phyloP scores from a whole-genome alignment of 495 filamentous ascomycete genomes.

The Xylaria sp. region DNA sequence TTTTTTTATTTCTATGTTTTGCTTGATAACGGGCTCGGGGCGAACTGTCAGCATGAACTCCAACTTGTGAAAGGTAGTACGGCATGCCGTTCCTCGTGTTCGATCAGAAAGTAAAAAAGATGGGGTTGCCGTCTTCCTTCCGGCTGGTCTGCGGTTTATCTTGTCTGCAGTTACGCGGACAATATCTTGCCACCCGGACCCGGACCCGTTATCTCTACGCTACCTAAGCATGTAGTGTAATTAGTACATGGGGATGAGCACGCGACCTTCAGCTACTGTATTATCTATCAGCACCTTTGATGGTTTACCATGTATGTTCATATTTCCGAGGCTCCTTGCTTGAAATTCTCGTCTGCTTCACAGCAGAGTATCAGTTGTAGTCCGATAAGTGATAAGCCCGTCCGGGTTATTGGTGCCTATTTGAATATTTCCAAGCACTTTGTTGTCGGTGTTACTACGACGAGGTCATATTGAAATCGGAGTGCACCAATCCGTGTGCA shows the following conservation, averaged over 20 bases:
- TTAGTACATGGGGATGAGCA: neutral
- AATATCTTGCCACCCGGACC: too few relatives aligned
- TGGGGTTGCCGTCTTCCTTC: neutral
- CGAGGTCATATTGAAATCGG: neutral
- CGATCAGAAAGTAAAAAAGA: neutral
- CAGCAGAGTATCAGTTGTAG: neutral
- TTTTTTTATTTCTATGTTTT: too few relatives aligned
- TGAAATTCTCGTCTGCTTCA: neutral
- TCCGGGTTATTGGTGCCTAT: neutral
- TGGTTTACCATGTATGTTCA: neutral
- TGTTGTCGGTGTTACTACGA: neutral
- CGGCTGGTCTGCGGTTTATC: too few relatives aligned
- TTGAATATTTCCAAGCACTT: neutral
- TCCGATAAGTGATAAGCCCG: neutral
- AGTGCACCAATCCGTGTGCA: conserved; percentile 7
- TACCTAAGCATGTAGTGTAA: neutral
- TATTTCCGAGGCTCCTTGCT: too few relatives aligned
- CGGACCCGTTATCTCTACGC: neutral
- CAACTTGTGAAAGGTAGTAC: neutral
- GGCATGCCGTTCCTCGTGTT: neutral
- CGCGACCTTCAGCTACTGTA: neutral
- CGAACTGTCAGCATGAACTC: neutral
- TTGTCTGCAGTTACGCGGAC: too few relatives aligned
- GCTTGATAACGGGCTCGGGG: neutral
- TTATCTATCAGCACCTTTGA: neutral